Evolutionary conservation across 345 rosid genomes (phyloP).

Genomic region (Carallia pectinifolia): DNA sequence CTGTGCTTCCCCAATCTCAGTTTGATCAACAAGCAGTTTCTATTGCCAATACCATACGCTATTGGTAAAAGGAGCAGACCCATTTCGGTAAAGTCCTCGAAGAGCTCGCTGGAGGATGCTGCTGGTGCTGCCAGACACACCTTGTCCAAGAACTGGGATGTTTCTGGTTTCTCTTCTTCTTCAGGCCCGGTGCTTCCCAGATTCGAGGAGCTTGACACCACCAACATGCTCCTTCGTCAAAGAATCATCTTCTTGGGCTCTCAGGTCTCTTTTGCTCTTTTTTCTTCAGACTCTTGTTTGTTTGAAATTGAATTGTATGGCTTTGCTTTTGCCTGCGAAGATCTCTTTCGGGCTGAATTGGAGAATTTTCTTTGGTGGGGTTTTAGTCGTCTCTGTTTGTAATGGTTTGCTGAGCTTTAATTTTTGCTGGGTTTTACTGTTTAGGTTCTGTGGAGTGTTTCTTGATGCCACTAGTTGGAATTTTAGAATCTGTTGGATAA

Average conservation of each 20-base stretch:
- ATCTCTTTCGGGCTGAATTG: not conserved
- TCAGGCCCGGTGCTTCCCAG: conserved; percentile 58
- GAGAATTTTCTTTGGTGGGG: no score
- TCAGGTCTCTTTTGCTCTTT: conserved; percentile 41
- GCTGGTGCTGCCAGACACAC: conserved; percentile 30
- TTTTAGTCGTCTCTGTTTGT: no score
- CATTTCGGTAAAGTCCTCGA: conserved; percentile 40
- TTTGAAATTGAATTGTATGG: conserved; percentile 5
- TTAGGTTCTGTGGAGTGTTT: no score
- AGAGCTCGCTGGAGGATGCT: conserved; percentile 17
- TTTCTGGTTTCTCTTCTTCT: conserved; percentile 37
- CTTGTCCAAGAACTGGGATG: conserved; percentile 70
- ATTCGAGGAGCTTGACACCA: conserved; percentile 80
- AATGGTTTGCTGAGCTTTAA: no score
- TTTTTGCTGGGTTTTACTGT: no score
- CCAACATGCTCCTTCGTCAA: conserved; percentile 93
- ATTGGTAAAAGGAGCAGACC: conserved; percentile 21
- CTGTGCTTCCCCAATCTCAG: conserved; percentile 25
- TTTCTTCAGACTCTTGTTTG: not conserved
- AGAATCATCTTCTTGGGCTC: conserved; percentile 82
- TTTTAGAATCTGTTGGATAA: no score
- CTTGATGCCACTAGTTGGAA: no score
- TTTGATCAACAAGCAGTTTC: conserved; percentile 24
- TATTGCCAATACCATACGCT: conserved; percentile 4
- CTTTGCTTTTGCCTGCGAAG: not conserved